Percentiles rank a stretch among this genome's conserved stretches.
Conservation (phyloP, 2,329 filamentous ascomycete species). For the Tympanopsis confertula region DNA sequence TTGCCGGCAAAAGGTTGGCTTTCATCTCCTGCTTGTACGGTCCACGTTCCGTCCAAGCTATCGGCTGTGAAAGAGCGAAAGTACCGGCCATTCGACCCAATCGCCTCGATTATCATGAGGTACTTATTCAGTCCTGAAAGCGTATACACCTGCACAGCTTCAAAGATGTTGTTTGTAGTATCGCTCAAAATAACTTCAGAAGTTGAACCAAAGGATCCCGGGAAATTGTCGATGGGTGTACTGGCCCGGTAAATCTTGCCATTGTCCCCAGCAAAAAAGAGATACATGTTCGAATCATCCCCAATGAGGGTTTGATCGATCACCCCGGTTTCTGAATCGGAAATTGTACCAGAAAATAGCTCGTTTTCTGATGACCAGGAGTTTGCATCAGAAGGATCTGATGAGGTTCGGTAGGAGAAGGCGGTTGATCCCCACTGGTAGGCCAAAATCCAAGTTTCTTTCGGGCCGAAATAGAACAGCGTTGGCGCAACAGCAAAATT, state of each 20-base stretch:
- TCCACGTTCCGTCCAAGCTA: constrained; percentile 44
- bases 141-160: constrained; percentile 57
- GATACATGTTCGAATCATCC: constrained; percentile 48
- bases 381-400: constrained; percentile 41
- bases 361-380: constrained; percentile 40
- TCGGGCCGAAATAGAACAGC: constrained; percentile 50
- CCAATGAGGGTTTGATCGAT: constrained; percentile 57
- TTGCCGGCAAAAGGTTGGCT: constrained; percentile 53
- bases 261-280: constrained; percentile 59
- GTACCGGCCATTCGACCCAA: constrained; percentile 44
- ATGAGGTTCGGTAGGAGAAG: constrained; percentile 49
- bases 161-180: constrained; percentile 44
- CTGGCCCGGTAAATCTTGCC: constrained; percentile 52
- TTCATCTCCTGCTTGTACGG: constrained; percentile 41
- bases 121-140: constrained; percentile 40
- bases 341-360: constrained; percentile 43
- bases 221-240: constrained; percentile 53
- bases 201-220: constrained; percentile 40
- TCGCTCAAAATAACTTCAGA: constrained; percentile 39
- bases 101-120: constrained; percentile 58
- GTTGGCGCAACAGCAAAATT: constrained; percentile 41
- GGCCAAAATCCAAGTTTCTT: constrained; percentile 51
- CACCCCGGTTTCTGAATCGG: constrained; percentile 33
- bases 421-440: constrained; percentile 50
- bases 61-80: constrained; percentile 57